A percentile compares a stretch with the other conserved stretches of the same genome.
Conservation (phyloP, 2,329 filamentous ascomycete species). For the Phoma sp. region DNA sequence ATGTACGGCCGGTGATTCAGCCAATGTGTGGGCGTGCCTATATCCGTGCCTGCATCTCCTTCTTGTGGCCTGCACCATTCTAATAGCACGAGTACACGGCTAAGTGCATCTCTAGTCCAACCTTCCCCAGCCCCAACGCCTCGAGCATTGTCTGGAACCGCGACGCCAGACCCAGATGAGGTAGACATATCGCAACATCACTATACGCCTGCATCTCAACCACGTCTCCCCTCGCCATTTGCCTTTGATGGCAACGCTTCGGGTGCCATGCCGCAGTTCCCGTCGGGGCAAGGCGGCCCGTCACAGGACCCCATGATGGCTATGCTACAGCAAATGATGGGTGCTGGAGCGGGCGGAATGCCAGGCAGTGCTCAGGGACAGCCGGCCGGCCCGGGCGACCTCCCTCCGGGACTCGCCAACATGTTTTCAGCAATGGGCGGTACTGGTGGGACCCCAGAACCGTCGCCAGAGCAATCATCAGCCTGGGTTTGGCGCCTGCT, state of each 20-base stretch:
- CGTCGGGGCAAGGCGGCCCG: constrained; percentile 27
- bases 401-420: constrained; percentile 53
- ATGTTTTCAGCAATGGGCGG: constrained; percentile 56
- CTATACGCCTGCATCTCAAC: constrained; percentile 63
- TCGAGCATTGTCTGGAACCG: constrained; percentile 33
- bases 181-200: constrained; percentile 80
- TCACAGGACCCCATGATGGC: constrained; percentile 73
- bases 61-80: not conserved
- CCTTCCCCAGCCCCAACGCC: constrained; percentile 30
- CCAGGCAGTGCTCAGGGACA: constrained; percentile 40
- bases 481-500: constrained; percentile 73
- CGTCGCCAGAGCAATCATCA: constrained; percentile 52
- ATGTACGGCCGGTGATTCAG: constrained; percentile 7
- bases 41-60: not conserved
- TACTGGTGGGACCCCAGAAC: constrained; percentile 34
- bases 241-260: constrained; percentile 37
- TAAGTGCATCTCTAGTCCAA: constrained; percentile 34
- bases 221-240: constrained; percentile 49
- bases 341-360: constrained; percentile 49
- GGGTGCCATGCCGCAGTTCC: constrained; percentile 24
- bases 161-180: constrained; percentile 70
- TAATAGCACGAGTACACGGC: constrained; percentile 16
- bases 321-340: constrained; percentile 79
- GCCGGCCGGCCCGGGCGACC: constrained; percentile 38
- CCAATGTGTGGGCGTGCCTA: constrained; percentile 1